Evolutionary conservation across 2,329 filamentous ascomycete species (phyloP).

Genomic region (Davidsoniella australis): DNA sequence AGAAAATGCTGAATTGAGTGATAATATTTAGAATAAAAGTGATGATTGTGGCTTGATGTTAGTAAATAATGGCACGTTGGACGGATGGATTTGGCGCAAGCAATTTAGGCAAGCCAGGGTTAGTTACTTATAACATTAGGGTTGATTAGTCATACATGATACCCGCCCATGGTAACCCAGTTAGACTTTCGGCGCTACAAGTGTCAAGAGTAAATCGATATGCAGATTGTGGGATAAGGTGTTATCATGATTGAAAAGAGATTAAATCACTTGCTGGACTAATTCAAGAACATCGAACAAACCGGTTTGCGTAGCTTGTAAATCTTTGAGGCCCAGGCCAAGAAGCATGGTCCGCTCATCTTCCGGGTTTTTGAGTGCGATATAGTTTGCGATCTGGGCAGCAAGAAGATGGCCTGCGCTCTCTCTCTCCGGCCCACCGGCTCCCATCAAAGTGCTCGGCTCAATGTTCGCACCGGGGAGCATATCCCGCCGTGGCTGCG

Average conservation of each 20-base stretch:
- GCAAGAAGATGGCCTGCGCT: conserved; percentile 77
- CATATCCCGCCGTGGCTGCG: conserved; percentile 16
- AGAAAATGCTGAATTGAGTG: too few relatives aligned
- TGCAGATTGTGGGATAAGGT: too few relatives aligned
- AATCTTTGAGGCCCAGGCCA: conserved; percentile 38
- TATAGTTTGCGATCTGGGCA: conserved; percentile 68
- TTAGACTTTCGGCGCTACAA: too few relatives aligned
- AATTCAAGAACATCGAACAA: conserved; percentile 52
- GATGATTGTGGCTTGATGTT: too few relatives aligned
- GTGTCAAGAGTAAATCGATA: too few relatives aligned
- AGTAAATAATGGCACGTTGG: too few relatives aligned
- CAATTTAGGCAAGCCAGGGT: too few relatives aligned
- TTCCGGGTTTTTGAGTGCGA: conserved; percentile 53
- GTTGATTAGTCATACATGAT: too few relatives aligned
- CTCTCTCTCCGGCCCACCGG: conserved; percentile 61
- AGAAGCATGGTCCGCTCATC: conserved; percentile 44
- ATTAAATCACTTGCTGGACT: conserved; percentile 36
- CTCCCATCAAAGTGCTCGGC: conserved; percentile 73
- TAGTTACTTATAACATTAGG: too few relatives aligned
- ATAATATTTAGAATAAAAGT: too few relatives aligned
- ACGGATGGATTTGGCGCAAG: too few relatives aligned
- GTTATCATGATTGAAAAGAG: background rate
- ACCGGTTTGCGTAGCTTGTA: conserved; percentile 33
- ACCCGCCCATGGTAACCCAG: too few relatives aligned
- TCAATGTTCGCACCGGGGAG: conserved; percentile 71